Base-by-base conservation (phyloP, 306 rosid genomes). In the Trifolium repens region DNA sequence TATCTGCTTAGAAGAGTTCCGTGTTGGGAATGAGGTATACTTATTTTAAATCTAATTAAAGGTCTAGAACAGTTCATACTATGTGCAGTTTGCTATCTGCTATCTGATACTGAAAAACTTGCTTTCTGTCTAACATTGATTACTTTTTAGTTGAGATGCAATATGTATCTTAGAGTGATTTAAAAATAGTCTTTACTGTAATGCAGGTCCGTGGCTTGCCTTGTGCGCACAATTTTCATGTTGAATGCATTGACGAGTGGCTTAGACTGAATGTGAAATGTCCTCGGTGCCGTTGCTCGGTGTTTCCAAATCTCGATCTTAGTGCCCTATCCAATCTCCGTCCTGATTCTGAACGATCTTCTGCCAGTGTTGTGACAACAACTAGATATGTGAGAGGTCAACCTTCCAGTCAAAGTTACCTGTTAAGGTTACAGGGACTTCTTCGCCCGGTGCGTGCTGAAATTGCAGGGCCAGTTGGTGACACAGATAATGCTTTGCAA, bases 281-380 rank as follows among this genome's bases (percentile, higher is more conserved):
- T 77, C 99, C 99, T 50, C 88, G 99, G 44, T 96, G 99, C 78
- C 98, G 99, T 35, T 96, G 99, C 85, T 96, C 98, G 12, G 99
- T 96, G 75, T 96, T 96, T 80, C 99, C 99, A 42, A 96, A 96
- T 86, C 99, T 96, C 19, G 99, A 96, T 85, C 99, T 96, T 43
- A 96, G 99, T 87, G 99, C 99, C 52, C 78, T 96, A 58, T 96
- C 99, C 72, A 96, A 85, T 87, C 93, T 96, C 46, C 96, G 86
- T 24, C 47, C 98, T 8, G 99, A 96, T 27, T 81, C 98, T 6
- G 98, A 96, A 40, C 82, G 92, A 61, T 79, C 98, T 43, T 77
- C 99, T 60, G 86, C 84, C 55, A 78, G 84, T 68, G 78, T 87
- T 69, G 53, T 96, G 82, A 96, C 96, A 16, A 67, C 97, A 69